Conservation (phyloP, 2,329 filamentous ascomycete species). For the Penicillium expansum region DNA sequence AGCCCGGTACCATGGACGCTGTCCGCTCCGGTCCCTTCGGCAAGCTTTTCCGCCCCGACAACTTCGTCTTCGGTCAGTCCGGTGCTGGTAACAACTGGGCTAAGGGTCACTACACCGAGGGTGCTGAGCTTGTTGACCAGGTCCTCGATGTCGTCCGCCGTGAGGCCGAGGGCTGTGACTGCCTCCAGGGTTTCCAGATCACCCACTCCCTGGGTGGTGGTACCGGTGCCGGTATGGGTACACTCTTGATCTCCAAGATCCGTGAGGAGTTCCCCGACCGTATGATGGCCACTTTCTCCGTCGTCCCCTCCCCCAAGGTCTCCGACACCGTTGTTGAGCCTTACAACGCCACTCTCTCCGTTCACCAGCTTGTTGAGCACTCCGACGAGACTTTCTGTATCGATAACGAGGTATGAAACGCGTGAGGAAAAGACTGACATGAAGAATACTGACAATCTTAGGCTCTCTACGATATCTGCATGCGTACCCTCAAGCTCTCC, state of each 20-base stretch:
- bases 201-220: slow-evolving; percentile 99
- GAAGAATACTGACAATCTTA: slow-evolving; percentile 28
- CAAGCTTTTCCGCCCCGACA: slow-evolving; percentile 99
- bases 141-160: slow-evolving; percentile 98
- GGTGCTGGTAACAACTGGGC: slow-evolving; percentile 99
- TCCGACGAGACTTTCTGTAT: slow-evolving; percentile 99
- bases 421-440: neutral
- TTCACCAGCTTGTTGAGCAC: slow-evolving; percentile 99
- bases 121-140: slow-evolving; percentile 97
- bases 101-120: slow-evolving; percentile 99
- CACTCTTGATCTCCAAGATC: slow-evolving; percentile 99
- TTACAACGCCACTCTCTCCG: slow-evolving; percentile 98
- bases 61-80: slow-evolving; percentile 99
- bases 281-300: slow-evolving; percentile 99
- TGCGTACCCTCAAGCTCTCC: slow-evolving; percentile 97
- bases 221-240: slow-evolving; percentile 99
- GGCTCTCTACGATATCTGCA: slow-evolving; percentile 99
- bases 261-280: slow-evolving; percentile 99
- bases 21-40: slow-evolving; percentile 97
- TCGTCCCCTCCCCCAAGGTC: slow-evolving; percentile 98
- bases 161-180: slow-evolving; percentile 98
- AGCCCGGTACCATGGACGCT: slow-evolving; percentile 99
- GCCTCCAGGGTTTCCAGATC: slow-evolving; percentile 99
- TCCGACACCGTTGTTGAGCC: slow-evolving; percentile 99
- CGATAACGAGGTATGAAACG: slow-evolving; percentile 76